Evolutionary conservation across 2,329 filamentous ascomycete genomes (phyloP).

Genomic region (Diatrype stigma): DNA sequence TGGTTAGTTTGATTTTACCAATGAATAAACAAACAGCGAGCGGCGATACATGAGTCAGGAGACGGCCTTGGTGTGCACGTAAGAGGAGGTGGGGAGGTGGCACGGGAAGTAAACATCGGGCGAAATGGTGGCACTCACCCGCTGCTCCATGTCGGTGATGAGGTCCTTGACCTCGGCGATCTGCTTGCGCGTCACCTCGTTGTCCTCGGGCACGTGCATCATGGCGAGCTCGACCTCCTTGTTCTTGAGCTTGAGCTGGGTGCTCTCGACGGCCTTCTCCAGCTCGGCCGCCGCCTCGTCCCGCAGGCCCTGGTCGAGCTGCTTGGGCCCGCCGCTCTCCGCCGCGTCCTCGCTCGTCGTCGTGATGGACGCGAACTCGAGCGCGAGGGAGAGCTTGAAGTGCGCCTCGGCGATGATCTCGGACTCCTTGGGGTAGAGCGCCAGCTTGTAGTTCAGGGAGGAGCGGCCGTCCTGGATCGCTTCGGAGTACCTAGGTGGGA

Average conservation of each 20-base stretch:
- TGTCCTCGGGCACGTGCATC: conserved; percentile 61
- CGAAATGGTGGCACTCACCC: conserved; percentile 48
- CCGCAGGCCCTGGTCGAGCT: conserved; percentile 64
- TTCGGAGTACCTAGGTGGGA: conserved; percentile 62
- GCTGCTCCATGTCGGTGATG: conserved; percentile 72
- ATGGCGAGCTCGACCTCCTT: conserved; percentile 65
- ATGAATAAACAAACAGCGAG: too few relatives aligned
- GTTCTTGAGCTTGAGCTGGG: conserved; percentile 64
- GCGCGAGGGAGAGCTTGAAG: conserved; percentile 90
- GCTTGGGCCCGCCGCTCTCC: conserved; percentile 38
- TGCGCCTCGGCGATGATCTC: conserved; percentile 90
- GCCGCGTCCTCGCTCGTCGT: conserved; percentile 49
- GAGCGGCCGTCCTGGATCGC: conserved; percentile 81
- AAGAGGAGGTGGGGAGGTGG: conserved; percentile 4
- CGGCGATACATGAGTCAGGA: conserved; percentile 2
- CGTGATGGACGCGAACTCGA: conserved; percentile 87
- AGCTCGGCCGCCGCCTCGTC: conserved; percentile 69
- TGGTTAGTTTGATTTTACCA: too few relatives aligned
- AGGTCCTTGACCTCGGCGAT: conserved; percentile 75
- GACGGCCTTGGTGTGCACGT: conserved; percentile 14
- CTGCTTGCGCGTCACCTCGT: conserved; percentile 56
- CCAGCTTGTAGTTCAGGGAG: conserved; percentile 72
- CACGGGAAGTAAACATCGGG: conserved; percentile 8
- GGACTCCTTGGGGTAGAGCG: conserved; percentile 74
- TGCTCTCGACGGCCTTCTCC: conserved; percentile 69